Percentiles rank a stretch among this genome's conserved stretches.
Conservation (phyloP, 1,139 yeast genomes). For the Torulaspora globosa region DNA sequence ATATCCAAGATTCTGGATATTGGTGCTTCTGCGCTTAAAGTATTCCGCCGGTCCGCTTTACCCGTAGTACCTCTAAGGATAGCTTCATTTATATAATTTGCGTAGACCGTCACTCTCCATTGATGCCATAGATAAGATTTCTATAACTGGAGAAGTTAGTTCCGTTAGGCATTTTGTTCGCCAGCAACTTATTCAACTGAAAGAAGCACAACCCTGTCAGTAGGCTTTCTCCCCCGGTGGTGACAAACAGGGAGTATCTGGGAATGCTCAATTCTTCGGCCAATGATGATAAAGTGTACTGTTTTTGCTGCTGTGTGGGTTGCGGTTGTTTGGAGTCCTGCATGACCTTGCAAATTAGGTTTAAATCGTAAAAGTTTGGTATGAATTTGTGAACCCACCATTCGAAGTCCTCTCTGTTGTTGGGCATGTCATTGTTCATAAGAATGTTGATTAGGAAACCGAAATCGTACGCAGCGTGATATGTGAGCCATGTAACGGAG, state of each 20-base stretch:
- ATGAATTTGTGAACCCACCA: conserved; percentile 69
- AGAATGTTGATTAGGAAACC: conserved; percentile 81
- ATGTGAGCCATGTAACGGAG: conserved; percentile 81
- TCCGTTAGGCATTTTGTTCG: conserved; percentile 38
- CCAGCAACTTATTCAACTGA: conserved; percentile 44
- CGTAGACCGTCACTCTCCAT: conserved; percentile 19
- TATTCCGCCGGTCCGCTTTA: neutral
- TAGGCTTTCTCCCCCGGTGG: conserved; percentile 47
- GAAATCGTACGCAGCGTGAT: conserved; percentile 91
- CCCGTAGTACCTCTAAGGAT: neutral
- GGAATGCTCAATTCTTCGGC: conserved; percentile 58
- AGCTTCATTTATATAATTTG: neutral
- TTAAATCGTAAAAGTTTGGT: conserved; percentile 82
- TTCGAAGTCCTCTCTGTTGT: conserved; percentile 73
- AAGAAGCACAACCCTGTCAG: conserved; percentile 56
- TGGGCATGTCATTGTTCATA: conserved; percentile 73
- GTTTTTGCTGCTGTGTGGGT: conserved; percentile 22
- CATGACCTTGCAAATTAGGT: conserved; percentile 62
- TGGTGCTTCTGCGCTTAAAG: neutral
- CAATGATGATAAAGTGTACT: conserved; percentile 36
- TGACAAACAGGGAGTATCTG: conserved; percentile 48
- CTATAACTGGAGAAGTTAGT: conserved; percentile 42
- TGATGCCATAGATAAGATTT: conserved; percentile 53
- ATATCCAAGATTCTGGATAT: neutral
- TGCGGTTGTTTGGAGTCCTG: conserved; percentile 31